Evolutionary conservation across 345 rosid genomes (phyloP).

Genomic region (Stellera chamaejasme): DNA sequence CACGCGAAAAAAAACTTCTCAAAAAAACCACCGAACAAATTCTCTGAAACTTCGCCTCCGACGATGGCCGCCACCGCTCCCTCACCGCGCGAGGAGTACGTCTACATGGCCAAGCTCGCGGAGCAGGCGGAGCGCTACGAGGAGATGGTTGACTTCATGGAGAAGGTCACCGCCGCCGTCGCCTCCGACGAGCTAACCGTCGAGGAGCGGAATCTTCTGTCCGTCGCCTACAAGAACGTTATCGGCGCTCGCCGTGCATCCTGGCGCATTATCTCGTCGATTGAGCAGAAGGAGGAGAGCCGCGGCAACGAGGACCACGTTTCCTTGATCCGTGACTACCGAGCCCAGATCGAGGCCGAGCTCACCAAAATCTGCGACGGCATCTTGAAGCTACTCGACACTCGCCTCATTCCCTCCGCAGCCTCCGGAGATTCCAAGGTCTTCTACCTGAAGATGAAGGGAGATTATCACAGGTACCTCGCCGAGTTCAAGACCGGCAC

Average conservation of each 20-base stretch:
- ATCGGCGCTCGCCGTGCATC: slow-evolving; percentile 93
- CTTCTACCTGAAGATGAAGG: slow-evolving; percentile 88
- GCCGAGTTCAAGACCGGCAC: slow-evolving; percentile 82
- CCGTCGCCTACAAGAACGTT: slow-evolving; percentile 89
- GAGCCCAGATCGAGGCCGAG: slow-evolving; percentile 72
- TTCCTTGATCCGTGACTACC: slow-evolving; percentile 51
- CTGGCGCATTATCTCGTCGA: slow-evolving; percentile 85
- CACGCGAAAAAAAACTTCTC: too few relatives aligned
- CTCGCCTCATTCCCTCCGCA: slow-evolving; percentile 62
- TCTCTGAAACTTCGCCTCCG: too few relatives aligned
- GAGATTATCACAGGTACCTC: slow-evolving; percentile 80
- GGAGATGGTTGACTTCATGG: too few relatives aligned
- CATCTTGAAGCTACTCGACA: slow-evolving; percentile 74
- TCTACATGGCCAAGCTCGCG: too few relatives aligned
- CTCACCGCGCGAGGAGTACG: too few relatives aligned
- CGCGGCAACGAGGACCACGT: slow-evolving; percentile 92
- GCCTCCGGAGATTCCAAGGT: slow-evolving; percentile 77
- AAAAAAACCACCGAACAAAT: too few relatives aligned
- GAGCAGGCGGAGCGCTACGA: too few relatives aligned
- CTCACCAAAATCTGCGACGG: slow-evolving; percentile 69
- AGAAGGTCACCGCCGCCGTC: too few relatives aligned
- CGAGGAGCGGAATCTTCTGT: too few relatives aligned
- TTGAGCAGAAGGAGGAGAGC: slow-evolving; percentile 87
- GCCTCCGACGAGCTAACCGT: too few relatives aligned
- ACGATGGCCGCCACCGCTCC: too few relatives aligned